Evolutionary conservation across 495 filamentous ascomycete genomes (phyloP), one percentile per base, ranked within the genome.

Genomic region (Hapsidospora chrysogenum): DNA sequence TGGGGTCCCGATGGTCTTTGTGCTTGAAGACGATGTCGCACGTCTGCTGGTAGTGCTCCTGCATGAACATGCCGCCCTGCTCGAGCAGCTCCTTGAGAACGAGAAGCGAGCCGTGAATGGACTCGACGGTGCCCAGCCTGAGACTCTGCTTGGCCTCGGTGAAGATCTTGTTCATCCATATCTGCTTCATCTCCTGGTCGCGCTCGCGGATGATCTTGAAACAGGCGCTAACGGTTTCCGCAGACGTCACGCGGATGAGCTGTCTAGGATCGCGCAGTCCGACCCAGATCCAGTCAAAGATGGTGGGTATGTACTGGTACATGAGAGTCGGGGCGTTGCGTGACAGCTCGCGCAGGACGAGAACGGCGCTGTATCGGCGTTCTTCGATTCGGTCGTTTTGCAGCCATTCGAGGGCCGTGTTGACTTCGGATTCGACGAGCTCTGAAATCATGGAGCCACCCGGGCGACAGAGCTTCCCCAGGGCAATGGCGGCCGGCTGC

Each of bases 21-120:
- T 92, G 76, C 33, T 75, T 76, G 37, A 85, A 74, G 16, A 93
- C 77, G 39, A 85, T 85, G 41, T 99, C 89, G 54, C 87, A 95
- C 10, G 82, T 76, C 30, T 92, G 82, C 21, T 72, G 63, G 44
- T 89, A 87, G 42, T 81, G 73, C 21, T 80, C 81, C 33, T 89
- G 78, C 89, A 99, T 95, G 58, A 92, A 99, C 89, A 96, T 99
- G 40, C 85, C 85, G 17, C 89, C 87, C 44, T 89, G 84, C 40
- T 82, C 65, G 11, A 96, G 72, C 17, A 99, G 67, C 51, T 95
- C 87, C 50, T 84, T 85, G 43, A 95, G 64, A 1, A 86, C 80
- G 14, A 99, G 66, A 25, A 99, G 68, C 9, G 85, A 93, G 19
- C 85, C 92, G 53, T 99, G 89, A 22, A 87, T 76, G 41, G 70